Conservation (phyloP, 208 protist genomes). For the Crithidia thermophila region DNA sequence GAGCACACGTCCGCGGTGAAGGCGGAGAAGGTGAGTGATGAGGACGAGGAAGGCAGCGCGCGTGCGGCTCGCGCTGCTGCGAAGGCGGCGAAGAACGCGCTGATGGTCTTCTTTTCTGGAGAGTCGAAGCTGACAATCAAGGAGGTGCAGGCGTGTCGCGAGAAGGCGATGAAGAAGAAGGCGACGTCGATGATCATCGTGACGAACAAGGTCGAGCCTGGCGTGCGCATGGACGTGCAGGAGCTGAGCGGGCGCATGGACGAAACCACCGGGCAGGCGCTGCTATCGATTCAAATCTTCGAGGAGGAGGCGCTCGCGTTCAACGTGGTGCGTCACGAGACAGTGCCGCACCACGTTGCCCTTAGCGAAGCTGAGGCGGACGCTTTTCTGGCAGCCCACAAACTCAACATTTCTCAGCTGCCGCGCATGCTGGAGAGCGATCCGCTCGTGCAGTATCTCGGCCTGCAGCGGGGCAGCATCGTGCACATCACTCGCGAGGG, state of each 20-base stretch:
- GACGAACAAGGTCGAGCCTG: conserved; percentile 49
- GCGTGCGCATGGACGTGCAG: conserved; percentile 56
- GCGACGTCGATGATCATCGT: conserved; percentile 63
- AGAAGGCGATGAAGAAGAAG: conserved; percentile 66
- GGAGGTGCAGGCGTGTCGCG: conserved; percentile 60
- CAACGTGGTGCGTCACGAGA: conserved; percentile 96
- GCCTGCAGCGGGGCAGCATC: conserved; percentile 88
- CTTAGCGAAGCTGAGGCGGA: conserved; percentile 77
- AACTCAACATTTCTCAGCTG: conserved; percentile 95
- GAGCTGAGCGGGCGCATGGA: conserved; percentile 67
- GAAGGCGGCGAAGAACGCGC: conserved; percentile 22
- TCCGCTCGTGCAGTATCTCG: conserved; percentile 96
- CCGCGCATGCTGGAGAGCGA: conserved; percentile 96
- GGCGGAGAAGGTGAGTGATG: conserved; percentile 9
- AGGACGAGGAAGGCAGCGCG: not conserved
- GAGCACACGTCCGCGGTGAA: conserved; percentile 6
- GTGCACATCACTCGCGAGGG: conserved; percentile 95
- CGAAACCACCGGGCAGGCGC: conserved; percentile 39
- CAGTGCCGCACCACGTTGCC: conserved; percentile 94
- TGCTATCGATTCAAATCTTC: conserved; percentile 93
- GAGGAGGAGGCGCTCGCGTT: conserved; percentile 93
- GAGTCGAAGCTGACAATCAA: conserved; percentile 45
- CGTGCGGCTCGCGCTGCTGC: not conserved
- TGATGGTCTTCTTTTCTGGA: conserved; percentile 76
- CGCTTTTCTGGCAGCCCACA: conserved; percentile 76